These are phyloP conservation scores for Trichoderma aggressivum DNA, from an alignment of 2,329 filamentous ascomycete species.

Conservation along the genomic window DNA sequence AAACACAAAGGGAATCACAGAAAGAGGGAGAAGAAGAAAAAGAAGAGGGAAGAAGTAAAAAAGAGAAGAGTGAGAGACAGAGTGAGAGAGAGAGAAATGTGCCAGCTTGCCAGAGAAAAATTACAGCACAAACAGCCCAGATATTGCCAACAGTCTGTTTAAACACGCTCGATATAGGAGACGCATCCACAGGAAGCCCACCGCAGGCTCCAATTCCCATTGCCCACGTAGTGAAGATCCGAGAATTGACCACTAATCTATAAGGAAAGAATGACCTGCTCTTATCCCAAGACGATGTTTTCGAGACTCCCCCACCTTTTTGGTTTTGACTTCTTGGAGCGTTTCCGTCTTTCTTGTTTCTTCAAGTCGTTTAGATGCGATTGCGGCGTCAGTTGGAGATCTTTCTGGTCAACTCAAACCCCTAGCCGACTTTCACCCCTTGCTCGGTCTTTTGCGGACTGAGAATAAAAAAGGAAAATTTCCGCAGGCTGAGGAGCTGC, in stretches of 20 bases:
- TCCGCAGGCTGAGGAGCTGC: constrained; percentile 6
- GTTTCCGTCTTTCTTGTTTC: constrained; percentile 28
- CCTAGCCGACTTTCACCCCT: constrained; percentile 15
- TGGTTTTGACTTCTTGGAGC: constrained; percentile 13
- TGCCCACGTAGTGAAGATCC: neutral
- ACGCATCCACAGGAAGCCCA: constrained; percentile 1
- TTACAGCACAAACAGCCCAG: constrained; percentile 5
- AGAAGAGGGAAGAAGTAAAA: neutral
- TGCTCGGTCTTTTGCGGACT: constrained; percentile 8
- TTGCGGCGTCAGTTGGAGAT: constrained; percentile 29
- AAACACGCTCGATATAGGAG: neutral
- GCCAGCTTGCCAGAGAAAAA: constrained; percentile 13
- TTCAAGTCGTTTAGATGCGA: constrained; percentile 34
- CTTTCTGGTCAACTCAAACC: constrained; percentile 14
- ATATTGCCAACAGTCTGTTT: neutral
- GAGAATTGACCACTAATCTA: constrained; percentile 18
- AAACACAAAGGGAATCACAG: constrained; percentile 28
- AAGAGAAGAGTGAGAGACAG: constrained; percentile 3
- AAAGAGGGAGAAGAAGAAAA: constrained; percentile 1
- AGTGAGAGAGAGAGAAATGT: neutral
- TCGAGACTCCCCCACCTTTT: constrained; percentile 1
- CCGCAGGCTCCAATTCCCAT: neutral
- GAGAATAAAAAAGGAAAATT: neutral
- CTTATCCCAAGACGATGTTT: constrained; percentile 19
- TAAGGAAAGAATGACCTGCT: constrained; percentile 25